phyloP scores from a whole-genome alignment of 257 asterid species.

The Rauvolfia tetraphylla region DNA sequence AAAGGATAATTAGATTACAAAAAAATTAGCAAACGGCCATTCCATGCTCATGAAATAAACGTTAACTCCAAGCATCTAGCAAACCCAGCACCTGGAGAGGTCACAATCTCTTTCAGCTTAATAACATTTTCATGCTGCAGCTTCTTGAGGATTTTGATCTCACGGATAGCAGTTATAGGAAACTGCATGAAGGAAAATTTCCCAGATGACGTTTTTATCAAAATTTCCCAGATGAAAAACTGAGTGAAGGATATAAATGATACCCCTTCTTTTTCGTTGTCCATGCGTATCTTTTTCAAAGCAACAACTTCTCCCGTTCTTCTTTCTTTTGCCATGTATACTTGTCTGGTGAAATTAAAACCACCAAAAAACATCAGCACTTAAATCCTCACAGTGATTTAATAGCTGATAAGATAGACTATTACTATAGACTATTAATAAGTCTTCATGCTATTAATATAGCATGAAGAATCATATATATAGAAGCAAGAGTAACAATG shows the following conservation, averaged over 20 bases:
- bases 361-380: constrained; percentile 1
- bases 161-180: constrained; percentile 93
- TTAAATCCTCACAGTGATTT: neutral
- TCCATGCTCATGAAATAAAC: constrained; percentile 16
- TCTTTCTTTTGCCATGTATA: constrained; percentile 85
- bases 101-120: constrained; percentile 86
- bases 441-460: neutral
- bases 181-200: constrained; percentile 49
- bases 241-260: constrained; percentile 19
- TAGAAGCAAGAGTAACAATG: neutral
- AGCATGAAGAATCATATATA: neutral
- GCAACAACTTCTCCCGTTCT: constrained; percentile 88
- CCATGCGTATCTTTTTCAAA: constrained; percentile 95
- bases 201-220: constrained; percentile 14
- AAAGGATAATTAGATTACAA: constrained; percentile 19
- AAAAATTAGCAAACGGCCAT: constrained; percentile 2
- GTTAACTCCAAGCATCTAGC: constrained; percentile 9
- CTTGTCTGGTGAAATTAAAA: constrained; percentile 58
- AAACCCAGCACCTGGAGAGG: constrained; percentile 69
- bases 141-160: constrained; percentile 87
- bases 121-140: constrained; percentile 87
- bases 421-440: neutral
- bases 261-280: constrained; percentile 98
- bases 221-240: constrained; percentile 10
- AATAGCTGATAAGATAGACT: neutral